phyloP scores from a whole-genome alignment of 192 early-diverging fungal genomes.

The Diversispora epigaea region DNA sequence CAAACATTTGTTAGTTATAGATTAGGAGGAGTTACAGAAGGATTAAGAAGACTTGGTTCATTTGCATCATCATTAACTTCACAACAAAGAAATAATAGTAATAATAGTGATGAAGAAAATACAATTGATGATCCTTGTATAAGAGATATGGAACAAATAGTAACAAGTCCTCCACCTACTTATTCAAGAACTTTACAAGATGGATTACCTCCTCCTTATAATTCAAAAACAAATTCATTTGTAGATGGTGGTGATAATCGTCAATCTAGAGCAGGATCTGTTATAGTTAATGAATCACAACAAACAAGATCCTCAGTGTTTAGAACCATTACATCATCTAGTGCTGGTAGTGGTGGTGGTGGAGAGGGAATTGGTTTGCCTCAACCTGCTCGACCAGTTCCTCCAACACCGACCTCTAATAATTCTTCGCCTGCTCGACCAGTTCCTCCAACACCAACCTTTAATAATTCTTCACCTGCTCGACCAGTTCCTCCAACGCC shows the following conservation, averaged over 20 bases:
- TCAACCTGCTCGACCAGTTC: background rate
- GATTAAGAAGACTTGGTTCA: background rate
- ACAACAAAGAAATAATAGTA: background rate
- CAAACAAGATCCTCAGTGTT: no score
- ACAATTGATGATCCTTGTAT: background rate
- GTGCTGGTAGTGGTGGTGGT: no score
- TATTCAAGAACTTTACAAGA: background rate
- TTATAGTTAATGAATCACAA: no score
- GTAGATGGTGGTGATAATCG: no score
- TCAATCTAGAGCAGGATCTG: no score
- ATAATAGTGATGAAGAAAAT: background rate
- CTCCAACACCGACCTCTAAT: background rate
- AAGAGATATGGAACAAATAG: background rate
- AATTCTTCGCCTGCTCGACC: background rate
- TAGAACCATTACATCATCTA: no score
- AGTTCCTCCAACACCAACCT: background rate
- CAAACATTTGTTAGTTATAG: conserved; percentile 15
- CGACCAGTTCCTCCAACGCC: background rate
- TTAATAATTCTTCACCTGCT: background rate
- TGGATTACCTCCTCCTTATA: no score
- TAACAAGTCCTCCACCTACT: conserved; percentile 1
- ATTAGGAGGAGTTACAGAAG: background rate
- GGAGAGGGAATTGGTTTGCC: conserved; percentile 21
- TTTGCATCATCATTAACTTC: no score
- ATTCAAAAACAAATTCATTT: no score